Base-by-base conservation (phyloP, 805 yeast species). In the Spathaspora boniae region DNA sequence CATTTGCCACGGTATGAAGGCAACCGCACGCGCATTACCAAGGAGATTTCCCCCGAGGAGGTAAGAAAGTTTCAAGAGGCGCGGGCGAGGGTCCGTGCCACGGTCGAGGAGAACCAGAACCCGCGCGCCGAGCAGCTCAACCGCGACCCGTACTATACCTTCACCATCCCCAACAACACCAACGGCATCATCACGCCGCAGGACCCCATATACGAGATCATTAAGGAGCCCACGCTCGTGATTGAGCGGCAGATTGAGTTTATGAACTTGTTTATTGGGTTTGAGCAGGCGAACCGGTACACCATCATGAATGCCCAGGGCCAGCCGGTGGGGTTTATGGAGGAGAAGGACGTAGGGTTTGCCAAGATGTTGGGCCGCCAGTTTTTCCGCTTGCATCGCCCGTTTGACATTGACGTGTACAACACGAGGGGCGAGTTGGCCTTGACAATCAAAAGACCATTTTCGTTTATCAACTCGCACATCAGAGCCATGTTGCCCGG, bases 221-320 rank as follows among this genome's bases (percentile, higher is more conserved):
- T 91, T 26, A 72, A 72, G 27, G 86, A 86, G 48, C 97, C 97
- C 1, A 83, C 91, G 4, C 58, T 91, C 15, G 87, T 91, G 1
- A 77, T 93, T 30, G 96, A 91, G 52, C 72, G 98, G 38, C 84
- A 86, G 52, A 68, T 93, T 16, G 98, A 93, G 62, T 72, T 82
- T 65, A 81, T 87, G 87, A 89, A 87, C 52, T 68, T 93, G 12
- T 72, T 88, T 35, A 53, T 89, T 9, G 97, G 97, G 1, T 86
- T 85, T 49, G 98, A 91, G 56, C 98, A 93, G 61, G 86, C 93
- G 2, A 91, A 89, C 54, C 65, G 72, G 44, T 91, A 91, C 53
- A 71, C 68, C 9, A 72, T 93, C 29, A 71, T 81, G 78, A 83
- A 86, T 55, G 72, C 83, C 0, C 47, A 66, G 43, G 98, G 98